These are phyloP conservation scores for Juncus effusus DNA, from an alignment of 176 grass and related monocot species.

Conservation along the genomic window DNA sequence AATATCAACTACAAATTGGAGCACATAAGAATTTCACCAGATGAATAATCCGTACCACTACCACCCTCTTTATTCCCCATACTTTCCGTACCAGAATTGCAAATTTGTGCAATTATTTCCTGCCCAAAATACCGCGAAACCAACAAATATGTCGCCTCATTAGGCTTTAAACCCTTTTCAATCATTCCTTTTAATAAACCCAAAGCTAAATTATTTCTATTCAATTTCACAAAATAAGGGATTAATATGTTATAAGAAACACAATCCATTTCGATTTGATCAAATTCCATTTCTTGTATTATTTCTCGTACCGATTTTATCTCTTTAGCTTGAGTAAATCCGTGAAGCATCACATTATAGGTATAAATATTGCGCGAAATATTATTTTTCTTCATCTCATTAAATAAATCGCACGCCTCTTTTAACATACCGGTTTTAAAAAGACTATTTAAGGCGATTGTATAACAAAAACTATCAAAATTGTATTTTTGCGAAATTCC, in stretches of 20 bases:
- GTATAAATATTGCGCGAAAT: conserved; percentile 55
- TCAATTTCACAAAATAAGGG: conserved; percentile 60
- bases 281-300: conserved; percentile 65
- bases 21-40: conserved; percentile 51
- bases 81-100: conserved; percentile 10
- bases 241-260: conserved; percentile 63
- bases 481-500: conserved; percentile 41
- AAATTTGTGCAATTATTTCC: conserved; percentile 19
- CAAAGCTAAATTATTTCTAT: conserved; percentile 30
- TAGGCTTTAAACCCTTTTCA: conserved; percentile 55
- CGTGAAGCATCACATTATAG: conserved; percentile 83
- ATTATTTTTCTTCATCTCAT: conserved; percentile 62
- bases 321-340: conserved; percentile 60
- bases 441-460: conserved; percentile 67
- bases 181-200: conserved; percentile 51
- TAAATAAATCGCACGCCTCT: conserved; percentile 70
- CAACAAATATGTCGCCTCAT: conserved; percentile 40
- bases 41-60: conserved; percentile 34
- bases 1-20: conserved; percentile 42
- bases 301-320: conserved; percentile 41
- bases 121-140: conserved; percentile 33
- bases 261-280: conserved; percentile 54
- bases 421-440: conserved; percentile 40
- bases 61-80: conserved; percentile 25
- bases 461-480: conserved; percentile 65